Conservation (phyloP, 306 rosid genomes). For the Pyrus bretschneideri region DNA sequence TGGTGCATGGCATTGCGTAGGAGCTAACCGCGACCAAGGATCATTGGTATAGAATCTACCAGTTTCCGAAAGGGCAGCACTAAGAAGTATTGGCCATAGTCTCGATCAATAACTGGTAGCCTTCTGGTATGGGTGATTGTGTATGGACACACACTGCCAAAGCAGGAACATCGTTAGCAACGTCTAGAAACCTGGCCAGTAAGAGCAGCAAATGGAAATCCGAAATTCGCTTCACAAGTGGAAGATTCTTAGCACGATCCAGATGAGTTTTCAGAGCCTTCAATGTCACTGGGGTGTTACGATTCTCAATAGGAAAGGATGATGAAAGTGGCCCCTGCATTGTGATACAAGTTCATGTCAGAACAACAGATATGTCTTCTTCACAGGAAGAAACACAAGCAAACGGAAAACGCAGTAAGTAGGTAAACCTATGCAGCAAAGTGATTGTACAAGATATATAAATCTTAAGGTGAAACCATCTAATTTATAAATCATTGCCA, state of each 20-base stretch:
- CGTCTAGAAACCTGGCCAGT: slow-evolving; percentile 57
- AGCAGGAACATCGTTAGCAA: slow-evolving; percentile 74
- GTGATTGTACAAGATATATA: not conserved
- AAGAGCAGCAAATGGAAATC: slow-evolving; percentile 89
- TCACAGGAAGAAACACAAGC: not conserved
- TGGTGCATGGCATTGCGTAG: slow-evolving; percentile 23
- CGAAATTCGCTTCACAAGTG: slow-evolving; percentile 74
- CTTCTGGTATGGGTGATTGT: slow-evolving; percentile 69
- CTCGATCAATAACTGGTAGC: slow-evolving; percentile 84
- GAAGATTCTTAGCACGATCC: slow-evolving; percentile 60
- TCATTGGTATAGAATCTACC: not conserved
- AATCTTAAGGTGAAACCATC: not conserved
- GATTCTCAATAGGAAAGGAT: slow-evolving; percentile 76
- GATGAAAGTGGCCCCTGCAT: slow-evolving; percentile 86
- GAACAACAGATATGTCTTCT: not conserved
- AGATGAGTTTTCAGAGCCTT: slow-evolving; percentile 79
- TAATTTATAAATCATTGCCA: not conserved
- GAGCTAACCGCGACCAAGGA: slow-evolving; percentile 21
- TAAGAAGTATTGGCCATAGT: slow-evolving; percentile 73
- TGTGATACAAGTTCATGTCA: not conserved
- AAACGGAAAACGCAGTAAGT: not conserved
- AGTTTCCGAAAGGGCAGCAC: slow-evolving; percentile 18
- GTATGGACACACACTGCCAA: slow-evolving; percentile 75
- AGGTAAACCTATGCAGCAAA: not conserved
- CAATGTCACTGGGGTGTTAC: slow-evolving; percentile 37